Base-by-base conservation (phyloP, 306 rosid genomes). In the Ormosia semicastrata region DNA sequence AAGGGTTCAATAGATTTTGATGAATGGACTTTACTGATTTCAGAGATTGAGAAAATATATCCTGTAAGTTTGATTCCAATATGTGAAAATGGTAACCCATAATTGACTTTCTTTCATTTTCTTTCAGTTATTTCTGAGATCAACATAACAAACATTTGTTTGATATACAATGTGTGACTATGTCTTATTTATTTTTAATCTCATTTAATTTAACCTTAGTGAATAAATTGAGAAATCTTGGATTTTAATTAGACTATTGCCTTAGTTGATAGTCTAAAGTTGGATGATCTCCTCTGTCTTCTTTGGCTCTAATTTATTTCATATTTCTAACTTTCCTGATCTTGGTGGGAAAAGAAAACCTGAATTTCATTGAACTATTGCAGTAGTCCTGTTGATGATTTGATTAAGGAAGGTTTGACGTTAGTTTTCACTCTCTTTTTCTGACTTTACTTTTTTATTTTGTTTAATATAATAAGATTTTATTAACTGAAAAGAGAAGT, bases 1-100 rank as follows among this genome's bases (percentile, higher is more conserved):
- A 49, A 84, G 83, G 87, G 84, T 15, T 83, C 89, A 60, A 59
- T 89, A 62, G 87, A 81, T 77, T 92, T 92, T 70, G 92, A 90
- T 18, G 93, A 81, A 80, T 95, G 95, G 97, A 81, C 86, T 82
- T 80, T 85, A 15, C 90, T 93, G 36, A 87, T 93, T 86, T 87
- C 88, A 6, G 82, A 88, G 73, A 79, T 54, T 39, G 98, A 93
- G 85, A 88, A 58, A 66, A 49, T 47, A n/a, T 81, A 72, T 82
- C 88, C 90, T 57, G 98, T 95, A 88, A 88, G 92, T 78, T 76
- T 71, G 56, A 30, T 82, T 34, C 66, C 63, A 18, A 58, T 60
- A 39, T 63, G 37, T 75, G 49, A 75, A 53, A 43, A 50, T 66
- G 6, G 7, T 79, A 6, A 49, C 17, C 4, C 14, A 6, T 49